Percentiles rank a stretch among this genome's conserved stretches.
These are phyloP conservation scores for Cupressus sempervirens DNA, from an alignment of 75 land plant genomes.

Conservation along the genomic window DNA sequence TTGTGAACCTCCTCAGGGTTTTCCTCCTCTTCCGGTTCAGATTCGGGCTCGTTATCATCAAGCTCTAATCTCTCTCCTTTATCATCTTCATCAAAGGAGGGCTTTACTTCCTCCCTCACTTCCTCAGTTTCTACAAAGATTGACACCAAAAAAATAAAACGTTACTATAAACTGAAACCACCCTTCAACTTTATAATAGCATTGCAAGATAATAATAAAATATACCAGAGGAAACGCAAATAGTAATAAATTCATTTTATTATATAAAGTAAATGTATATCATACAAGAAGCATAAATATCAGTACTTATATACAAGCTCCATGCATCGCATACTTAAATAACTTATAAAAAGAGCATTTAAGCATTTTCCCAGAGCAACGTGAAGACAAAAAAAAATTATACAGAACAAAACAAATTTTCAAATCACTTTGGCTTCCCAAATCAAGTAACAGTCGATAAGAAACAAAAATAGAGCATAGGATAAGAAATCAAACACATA, in stretches of 20 bases:
- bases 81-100: constrained; percentile 49
- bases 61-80: constrained; percentile 58
- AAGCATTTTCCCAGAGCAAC: no score
- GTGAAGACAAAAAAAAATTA: no score
- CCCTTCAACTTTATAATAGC: not conserved
- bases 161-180: not conserved
- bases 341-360: not conserved
- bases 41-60: constrained; percentile 66
- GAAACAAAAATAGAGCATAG: not conserved
- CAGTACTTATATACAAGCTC: no score
- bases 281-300: not conserved
- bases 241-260: not conserved
- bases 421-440: not conserved
- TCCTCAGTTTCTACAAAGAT: not conserved
- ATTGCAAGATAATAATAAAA: not conserved
- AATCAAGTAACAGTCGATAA: not conserved
- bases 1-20: not conserved
- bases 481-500: not conserved
- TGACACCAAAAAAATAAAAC: not conserved
- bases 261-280: not conserved
- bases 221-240: not conserved
- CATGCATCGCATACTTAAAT: no score
- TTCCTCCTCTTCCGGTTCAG: constrained; percentile 48
- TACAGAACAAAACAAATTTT: no score
- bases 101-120: constrained; percentile 34